Evolutionary conservation across 345 rosid genomes (phyloP), one percentile per base, ranked within the genome.

Genomic region (Populus simonii): DNA sequence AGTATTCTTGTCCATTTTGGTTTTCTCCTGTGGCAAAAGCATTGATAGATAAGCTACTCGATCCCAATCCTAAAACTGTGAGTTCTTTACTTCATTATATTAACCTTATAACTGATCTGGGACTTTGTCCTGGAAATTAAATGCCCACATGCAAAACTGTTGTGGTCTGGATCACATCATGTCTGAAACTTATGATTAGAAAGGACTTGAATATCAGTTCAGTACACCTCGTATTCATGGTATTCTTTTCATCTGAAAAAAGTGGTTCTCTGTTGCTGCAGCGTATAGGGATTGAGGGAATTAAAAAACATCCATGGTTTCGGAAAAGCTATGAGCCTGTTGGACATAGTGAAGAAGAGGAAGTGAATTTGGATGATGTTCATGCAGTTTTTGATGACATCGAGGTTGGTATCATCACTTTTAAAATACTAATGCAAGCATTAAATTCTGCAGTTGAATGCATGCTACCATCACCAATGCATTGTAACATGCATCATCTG

Each of bases 1-100:
- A 92, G 39, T 95, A 90, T 84, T 75, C 90, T 77, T 90, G 86
- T 81, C 99, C 99, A 23, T 66, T 74, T 67, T 93, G 99, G 99
- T 93, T 95, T 86, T 92, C 98, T 79, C 73, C 89, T 22, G 93
- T 83, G 41, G 89, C 85, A 35, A 91, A 83, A 85, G 86, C 90
- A 33, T 84, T 95, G 80, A 86, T 95, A 78, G 91, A 86, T 76
- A 92, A 78, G 79, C 90, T 93, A 73, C 94, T 95, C 76, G 90
- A 89, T 80, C 91, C 91, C 76, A 90, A 91, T 82, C 92, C 97
- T 15, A 87, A 84, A 84, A 90, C 89, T 67, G 99, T 95, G 87
- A 93, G 99, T 87, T 78, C 82, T 77, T 80, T 76, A 57, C 70
- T 78, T 82, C 35, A 71, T 29, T 11, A 16, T 71, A n/a, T 66